Base-by-base conservation (phyloP, 257 asterid species). In the Capsicum pubescens region DNA sequence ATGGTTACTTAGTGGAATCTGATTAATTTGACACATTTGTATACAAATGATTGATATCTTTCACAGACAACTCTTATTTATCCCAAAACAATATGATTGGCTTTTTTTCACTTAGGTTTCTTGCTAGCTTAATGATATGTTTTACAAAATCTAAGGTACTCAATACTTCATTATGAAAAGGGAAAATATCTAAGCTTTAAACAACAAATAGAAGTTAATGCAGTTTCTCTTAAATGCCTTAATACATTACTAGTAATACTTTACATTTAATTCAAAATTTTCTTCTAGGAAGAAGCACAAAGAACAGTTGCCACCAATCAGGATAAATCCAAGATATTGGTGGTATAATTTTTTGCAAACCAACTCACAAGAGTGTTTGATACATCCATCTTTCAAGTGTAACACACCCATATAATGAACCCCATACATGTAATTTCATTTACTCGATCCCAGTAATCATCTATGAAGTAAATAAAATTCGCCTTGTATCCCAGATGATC, bases 371-470 rank as follows among this genome's bases (percentile, higher is more conserved):
- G 87, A 0, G 0, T 79, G 39, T 16, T 63, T 10, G 44, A 87
- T 63, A 6, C 42, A 85, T 3, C 78, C 85, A 78, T 88, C 90
- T 61, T 36, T 70, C 52, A 91, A 8, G 26, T 39, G 15, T 35
- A 66, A 85, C 8, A 86, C 35, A 3, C 91, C 92, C 69, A 87
- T 35, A 52, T 90, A 91, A 82, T 89, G 93, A 32, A 92, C 91
- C 63, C 93, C 92, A 52, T 82, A 89, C 0, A 7, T 15, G 19
- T 84, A 85, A 84, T 86, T 17, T 87, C 90, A 0, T 88, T 59
- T n/a, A 84, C 17, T 15, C 87, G 76, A 9, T 83, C 89, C 91
- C 90, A 86, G 2, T 81, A 87, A 83, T 92, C 91, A 76, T 90
- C 92, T 0, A 88, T 87, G 54, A 86, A 92, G 59, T 86, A 89